These are phyloP conservation scores for Neurospora sp. DNA, from an alignment of 495 filamentous ascomycete genomes.

Conservation along the genomic window DNA sequence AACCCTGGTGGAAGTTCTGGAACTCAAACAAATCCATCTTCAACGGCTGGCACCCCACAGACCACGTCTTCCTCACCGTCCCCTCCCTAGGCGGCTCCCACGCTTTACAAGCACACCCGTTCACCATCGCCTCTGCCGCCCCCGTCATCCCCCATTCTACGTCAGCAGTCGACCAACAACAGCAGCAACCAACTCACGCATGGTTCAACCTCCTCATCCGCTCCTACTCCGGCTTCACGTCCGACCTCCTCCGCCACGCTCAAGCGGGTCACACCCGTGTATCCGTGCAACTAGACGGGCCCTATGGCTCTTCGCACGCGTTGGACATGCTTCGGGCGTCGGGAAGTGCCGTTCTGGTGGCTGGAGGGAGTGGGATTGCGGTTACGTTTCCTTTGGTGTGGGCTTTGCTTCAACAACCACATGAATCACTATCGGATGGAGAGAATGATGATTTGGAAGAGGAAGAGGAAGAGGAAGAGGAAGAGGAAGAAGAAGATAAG, in stretches of 20 bases:
- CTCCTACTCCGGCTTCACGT: slow-evolving; percentile 49
- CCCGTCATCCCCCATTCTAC: slow-evolving; percentile 1
- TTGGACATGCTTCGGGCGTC: slow-evolving; percentile 25
- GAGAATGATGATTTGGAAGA: not conserved
- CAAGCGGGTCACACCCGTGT: slow-evolving; percentile 21
- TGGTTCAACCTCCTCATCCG: slow-evolving; percentile 44
- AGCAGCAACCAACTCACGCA: slow-evolving; percentile 17
- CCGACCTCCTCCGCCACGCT: slow-evolving; percentile 41
- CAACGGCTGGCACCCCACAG: slow-evolving; percentile 45
- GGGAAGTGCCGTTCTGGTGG: slow-evolving; percentile 43
- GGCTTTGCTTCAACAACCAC: slow-evolving; percentile 17
- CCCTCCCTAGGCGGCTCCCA: slow-evolving; percentile 34
- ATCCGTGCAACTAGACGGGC: slow-evolving; percentile 40
- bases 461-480: not conserved
- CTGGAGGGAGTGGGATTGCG: slow-evolving; percentile 54
- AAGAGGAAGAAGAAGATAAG: not conserved
- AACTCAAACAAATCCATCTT: slow-evolving; percentile 23
- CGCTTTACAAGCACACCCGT: slow-evolving; percentile 44
- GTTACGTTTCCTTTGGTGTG: slow-evolving; percentile 40
- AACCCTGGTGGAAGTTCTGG: slow-evolving; percentile 5
- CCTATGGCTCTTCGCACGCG: slow-evolving; percentile 43
- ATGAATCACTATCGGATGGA: not conserved
- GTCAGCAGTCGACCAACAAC: slow-evolving; percentile 3
- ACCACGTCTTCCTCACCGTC: slow-evolving; percentile 50
- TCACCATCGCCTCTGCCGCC: slow-evolving; percentile 48